Evolutionary conservation across 257 asterid species (phyloP).

Genomic region (Solanum tarijense): DNA sequence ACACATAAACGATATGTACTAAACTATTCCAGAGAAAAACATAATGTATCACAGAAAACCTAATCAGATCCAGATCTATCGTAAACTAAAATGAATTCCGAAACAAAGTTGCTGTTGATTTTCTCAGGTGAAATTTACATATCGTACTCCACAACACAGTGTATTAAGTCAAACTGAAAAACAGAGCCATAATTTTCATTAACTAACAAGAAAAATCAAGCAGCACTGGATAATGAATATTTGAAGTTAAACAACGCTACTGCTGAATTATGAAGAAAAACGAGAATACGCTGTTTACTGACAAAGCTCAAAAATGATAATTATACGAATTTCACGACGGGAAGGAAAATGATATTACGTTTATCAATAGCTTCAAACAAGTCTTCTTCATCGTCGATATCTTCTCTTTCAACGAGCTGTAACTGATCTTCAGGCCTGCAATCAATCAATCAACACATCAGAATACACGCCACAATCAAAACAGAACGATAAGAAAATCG

Average conservation of each 20-base stretch:
- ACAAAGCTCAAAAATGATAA: not conserved
- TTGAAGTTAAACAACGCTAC: not conserved
- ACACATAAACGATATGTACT: not conserved
- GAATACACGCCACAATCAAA: not conserved
- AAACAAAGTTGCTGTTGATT: not conserved
- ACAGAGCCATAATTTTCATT: not conserved
- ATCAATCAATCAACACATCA: constrained; percentile 6
- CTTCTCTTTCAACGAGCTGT: constrained; percentile 87
- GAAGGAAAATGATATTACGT: not conserved
- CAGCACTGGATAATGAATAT: not conserved
- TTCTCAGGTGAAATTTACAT: no score
- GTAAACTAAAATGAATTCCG: not conserved
- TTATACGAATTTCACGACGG: not conserved
- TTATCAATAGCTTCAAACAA: constrained; percentile 56
- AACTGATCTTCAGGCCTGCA: constrained; percentile 86
- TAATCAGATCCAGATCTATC: not conserved
- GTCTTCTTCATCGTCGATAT: constrained; percentile 85
- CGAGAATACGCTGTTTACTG: not conserved
- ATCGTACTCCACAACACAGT: not conserved
- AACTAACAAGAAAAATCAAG: not conserved
- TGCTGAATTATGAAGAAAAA: not conserved
- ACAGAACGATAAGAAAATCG: not conserved
- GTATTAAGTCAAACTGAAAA: not conserved
- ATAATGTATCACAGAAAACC: not conserved
- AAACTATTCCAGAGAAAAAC: not conserved